Percentiles rank a stretch among this genome's conserved stretches.
phyloP scores from a whole-genome alignment of 2,329 filamentous ascomycete genomes.

The Atkinsonella texensis region DNA sequence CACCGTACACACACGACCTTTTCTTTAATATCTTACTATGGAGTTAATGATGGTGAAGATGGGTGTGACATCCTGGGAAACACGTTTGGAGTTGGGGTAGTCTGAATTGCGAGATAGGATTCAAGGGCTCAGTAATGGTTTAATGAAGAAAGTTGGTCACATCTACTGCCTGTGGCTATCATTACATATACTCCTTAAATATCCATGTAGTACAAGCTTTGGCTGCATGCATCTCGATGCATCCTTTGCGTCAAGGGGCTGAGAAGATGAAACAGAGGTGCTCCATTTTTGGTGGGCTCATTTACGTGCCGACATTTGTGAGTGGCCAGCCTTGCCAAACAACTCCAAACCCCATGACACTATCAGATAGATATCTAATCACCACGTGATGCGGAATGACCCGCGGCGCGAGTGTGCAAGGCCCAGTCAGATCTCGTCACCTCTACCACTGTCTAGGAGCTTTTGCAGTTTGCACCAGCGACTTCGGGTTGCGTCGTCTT shows the following conservation, averaged over 20 bases:
- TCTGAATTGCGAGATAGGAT: background rate
- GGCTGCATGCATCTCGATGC: background rate
- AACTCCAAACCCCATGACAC: background rate
- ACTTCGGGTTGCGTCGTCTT: slow-evolving; percentile 8
- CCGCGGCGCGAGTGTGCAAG: slow-evolving; percentile 16
- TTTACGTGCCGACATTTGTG: background rate
- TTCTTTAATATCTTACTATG: background rate
- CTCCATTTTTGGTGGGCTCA: background rate
- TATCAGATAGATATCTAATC: slow-evolving; percentile 13
- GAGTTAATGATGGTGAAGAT: background rate
- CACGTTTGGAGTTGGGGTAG: background rate
- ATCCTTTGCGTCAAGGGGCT: background rate
- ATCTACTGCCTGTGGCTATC: background rate
- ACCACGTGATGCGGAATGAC: slow-evolving; percentile 22
- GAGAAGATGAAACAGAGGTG: background rate
- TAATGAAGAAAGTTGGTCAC: background rate
- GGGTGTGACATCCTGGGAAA: background rate
- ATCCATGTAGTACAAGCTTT: background rate
- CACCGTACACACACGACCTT: background rate
- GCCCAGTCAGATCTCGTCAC: slow-evolving; percentile 21
- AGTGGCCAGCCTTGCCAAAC: slow-evolving; percentile 5
- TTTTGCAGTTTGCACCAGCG: slow-evolving; percentile 22
- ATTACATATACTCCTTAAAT: background rate
- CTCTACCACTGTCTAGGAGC: slow-evolving; percentile 21
- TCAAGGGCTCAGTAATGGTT: background rate